A percentile compares a stretch with the other conserved stretches of the same genome.
These are phyloP conservation scores for Penicillium expansum DNA, from an alignment of 2,329 filamentous ascomycete species.

Conservation along the genomic window DNA sequence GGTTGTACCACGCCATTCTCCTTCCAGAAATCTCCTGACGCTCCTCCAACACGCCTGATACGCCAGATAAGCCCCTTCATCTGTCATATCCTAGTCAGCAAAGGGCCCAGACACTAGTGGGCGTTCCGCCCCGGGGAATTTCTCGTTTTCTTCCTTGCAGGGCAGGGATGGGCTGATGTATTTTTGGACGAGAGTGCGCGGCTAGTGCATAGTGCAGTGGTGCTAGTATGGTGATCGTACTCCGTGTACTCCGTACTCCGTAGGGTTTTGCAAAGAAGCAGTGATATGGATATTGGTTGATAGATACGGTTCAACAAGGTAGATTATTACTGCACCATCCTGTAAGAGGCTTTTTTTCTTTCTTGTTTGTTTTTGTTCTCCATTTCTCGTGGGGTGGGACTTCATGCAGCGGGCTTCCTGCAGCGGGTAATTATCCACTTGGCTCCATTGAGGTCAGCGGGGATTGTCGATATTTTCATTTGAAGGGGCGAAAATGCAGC, in stretches of 20 bases:
- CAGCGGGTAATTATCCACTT: neutral
- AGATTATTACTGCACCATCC: neutral
- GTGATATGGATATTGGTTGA: neutral
- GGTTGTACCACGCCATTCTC: neutral
- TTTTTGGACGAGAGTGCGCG: neutral
- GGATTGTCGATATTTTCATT: neutral
- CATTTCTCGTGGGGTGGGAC: neutral
- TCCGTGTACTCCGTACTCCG: neutral
- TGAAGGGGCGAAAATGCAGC: neutral
- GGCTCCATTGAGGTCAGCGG: neutral
- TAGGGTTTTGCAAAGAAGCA: neutral
- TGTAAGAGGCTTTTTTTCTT: neutral
- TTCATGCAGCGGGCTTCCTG: neutral
- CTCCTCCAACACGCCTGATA: neutral
- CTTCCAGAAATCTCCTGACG: neutral
- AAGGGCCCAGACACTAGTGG: neutral
- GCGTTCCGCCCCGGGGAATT: neutral
- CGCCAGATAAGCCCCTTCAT: neutral
- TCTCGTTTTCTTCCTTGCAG: conserved; percentile 2
- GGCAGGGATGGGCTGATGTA: conserved; percentile 4
- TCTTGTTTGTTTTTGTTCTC: neutral
- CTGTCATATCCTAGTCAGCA: neutral
- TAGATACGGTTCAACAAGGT: too few relatives aligned
- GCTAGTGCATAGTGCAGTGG: neutral
- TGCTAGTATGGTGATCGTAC: neutral